Evolutionary conservation across 2,329 filamentous ascomycete genomes (phyloP).

Genomic region (Aspergillus oerlinghausenensis): DNA sequence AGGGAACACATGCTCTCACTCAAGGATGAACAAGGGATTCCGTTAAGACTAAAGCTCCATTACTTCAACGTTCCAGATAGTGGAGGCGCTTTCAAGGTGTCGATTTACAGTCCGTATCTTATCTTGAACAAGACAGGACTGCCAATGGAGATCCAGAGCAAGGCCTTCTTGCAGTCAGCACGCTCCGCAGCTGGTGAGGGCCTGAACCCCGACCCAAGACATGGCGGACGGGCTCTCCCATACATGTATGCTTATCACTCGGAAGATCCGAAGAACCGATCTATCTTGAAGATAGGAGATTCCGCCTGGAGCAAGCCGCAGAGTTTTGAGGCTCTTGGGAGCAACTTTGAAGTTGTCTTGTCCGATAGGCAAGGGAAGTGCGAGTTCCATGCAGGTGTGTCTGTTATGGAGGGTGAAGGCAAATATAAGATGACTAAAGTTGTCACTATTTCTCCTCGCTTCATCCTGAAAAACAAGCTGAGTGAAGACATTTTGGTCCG

Average conservation of each 20-base stretch:
- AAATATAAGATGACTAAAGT: constrained; percentile 98
- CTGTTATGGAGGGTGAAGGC: constrained; percentile 82
- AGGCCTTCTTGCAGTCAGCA: constrained; percentile 79
- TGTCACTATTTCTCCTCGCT: constrained; percentile 85
- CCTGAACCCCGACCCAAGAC: constrained; percentile 50
- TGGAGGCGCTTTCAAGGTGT: constrained; percentile 92
- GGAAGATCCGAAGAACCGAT: constrained; percentile 87
- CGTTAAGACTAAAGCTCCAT: constrained; percentile 78
- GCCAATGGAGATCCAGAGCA: constrained; percentile 80
- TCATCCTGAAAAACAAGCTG: constrained; percentile 89
- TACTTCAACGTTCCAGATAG: constrained; percentile 88
- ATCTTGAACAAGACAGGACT: constrained; percentile 93
- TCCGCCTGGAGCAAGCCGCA: constrained; percentile 97
- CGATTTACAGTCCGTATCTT: constrained; percentile 90
- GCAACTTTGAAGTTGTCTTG: constrained; percentile 80
- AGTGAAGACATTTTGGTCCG: constrained; percentile 83
- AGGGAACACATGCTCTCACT: constrained; percentile 74
- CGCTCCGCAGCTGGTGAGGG: constrained; percentile 79
- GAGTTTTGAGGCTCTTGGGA: constrained; percentile 96
- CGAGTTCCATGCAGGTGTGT: constrained; percentile 89
- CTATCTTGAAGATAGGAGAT: constrained; percentile 78
- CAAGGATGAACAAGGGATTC: constrained; percentile 77
- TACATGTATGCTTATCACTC: constrained; percentile 94
- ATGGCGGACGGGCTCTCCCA: constrained; percentile 64
- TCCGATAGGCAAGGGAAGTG: constrained; percentile 65